Evolutionary conservation across 257 asterid genomes (phyloP), one percentile per base, ranked within the genome.

Genomic region (Parsonsia alboflavescens): DNA sequence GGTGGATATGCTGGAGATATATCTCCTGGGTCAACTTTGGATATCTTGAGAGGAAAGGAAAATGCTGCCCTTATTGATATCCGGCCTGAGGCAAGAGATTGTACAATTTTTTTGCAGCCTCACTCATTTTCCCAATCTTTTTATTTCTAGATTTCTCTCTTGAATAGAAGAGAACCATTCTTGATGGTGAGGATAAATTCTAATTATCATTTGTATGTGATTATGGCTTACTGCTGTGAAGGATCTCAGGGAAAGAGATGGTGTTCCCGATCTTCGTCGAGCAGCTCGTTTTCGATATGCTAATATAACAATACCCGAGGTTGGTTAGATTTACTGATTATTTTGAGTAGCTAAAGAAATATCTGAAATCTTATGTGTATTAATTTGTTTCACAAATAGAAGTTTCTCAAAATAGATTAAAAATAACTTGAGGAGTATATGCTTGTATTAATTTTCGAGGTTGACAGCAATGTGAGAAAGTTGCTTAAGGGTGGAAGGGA

Each of bases 1-100:
- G 80, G 97, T 81, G 99, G 98, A 86, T 94, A 92, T 80, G 89
- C 97, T 73, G 99, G 97, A 79, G 96, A 92, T 82, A 73, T 94
- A 81, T 88, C 97, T 79, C 90, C 99, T 7, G 42, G 86, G 77
- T 58, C 90, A 76, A 80, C 96, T 80, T 68, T 90, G 69, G 92
- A 92, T 79, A 93, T 94, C 75, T 80, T 94, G 83, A 84, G 76
- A 81, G 91, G 95, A 73, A 88, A 87, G 3, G 87, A 83, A 75
- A 87, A 69, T 50, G 93, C 79, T 65, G 97, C 86, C 49, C 96
- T 94, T 44, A 77, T 94, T 75, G 99, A 94, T 83, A 86, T 94
- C 80, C 90, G 99, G 79, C 89, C 96, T 28, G 99, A 94, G 97
- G 99, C 92, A 92, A 90, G 97, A 80, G 76, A 75, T 80, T 71